Percentiles rank a stretch among this genome's conserved stretches.
Conservation (phyloP, 768 basidiomycete species). For the Gelatoporia subvermispora region DNA sequence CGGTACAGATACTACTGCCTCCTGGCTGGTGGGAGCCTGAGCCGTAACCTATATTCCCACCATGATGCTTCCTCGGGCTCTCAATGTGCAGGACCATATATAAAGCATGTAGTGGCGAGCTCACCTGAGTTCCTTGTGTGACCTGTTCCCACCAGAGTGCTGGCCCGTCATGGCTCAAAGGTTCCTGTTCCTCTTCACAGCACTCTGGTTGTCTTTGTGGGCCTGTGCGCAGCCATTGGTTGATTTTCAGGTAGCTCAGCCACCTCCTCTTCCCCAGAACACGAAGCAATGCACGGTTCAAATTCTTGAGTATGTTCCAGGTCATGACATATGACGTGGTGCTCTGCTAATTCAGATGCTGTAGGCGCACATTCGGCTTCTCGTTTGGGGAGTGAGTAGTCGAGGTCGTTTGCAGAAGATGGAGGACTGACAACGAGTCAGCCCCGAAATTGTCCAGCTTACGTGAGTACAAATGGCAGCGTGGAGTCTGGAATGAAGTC, state of each 20-base stretch:
- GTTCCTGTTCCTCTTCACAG: background rate
- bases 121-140: background rate
- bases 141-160: no score
- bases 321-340: slow-evolving; percentile 1
- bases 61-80: background rate
- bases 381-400: slow-evolving; percentile 60
- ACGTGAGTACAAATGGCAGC: slow-evolving; percentile 34
- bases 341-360: background rate
- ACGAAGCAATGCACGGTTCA: slow-evolving; percentile 59
- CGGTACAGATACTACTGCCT: no score
- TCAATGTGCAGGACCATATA: slow-evolving; percentile 3
- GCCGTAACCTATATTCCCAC: background rate
- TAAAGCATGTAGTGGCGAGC: background rate
- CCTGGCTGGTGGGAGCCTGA: no score
- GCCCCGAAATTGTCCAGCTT: slow-evolving; percentile 61
- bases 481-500: background rate
- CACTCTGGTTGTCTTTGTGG: background rate
- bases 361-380: slow-evolving; percentile 65
- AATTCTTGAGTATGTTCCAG: slow-evolving; percentile 52
- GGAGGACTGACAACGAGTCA: slow-evolving; percentile 19
- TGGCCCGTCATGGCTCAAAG: background rate
- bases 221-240: background rate
- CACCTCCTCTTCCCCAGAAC: slow-evolving; percentile 59
- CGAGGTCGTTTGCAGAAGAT: background rate
- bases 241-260: slow-evolving; percentile 73